phyloP scores from a whole-genome alignment of 495 filamentous ascomycete species.

The Lineolata rhizophorae region DNA sequence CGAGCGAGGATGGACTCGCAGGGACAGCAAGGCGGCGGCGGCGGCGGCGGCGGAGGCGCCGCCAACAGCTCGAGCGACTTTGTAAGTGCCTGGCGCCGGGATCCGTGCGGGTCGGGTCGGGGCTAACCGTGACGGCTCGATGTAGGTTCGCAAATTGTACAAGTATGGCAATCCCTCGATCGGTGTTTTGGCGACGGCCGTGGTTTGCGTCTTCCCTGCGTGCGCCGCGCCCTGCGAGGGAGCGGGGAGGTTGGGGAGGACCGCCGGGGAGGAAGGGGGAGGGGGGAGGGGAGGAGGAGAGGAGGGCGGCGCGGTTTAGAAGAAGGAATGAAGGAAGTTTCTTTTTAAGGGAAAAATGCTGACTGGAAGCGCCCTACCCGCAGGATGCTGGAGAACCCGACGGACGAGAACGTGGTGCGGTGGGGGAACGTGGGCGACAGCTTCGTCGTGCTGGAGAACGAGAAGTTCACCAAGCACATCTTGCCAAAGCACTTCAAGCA shows the following conservation, averaged over 20 bases:
- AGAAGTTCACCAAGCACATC: slow-evolving; percentile 95
- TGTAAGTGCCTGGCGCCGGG: slow-evolving; percentile 37
- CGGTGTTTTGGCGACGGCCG: background rate
- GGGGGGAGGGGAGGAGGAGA: too few relatives aligned
- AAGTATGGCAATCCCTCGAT: slow-evolving; percentile 41
- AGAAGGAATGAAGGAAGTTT: too few relatives aligned
- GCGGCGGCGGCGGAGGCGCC: slow-evolving; percentile 18
- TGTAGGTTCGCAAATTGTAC: slow-evolving; percentile 91
- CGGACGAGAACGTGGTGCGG: slow-evolving; percentile 77
- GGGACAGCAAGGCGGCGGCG: too few relatives aligned
- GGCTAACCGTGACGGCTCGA: slow-evolving; percentile 3
- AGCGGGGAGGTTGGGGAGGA: too few relatives aligned
- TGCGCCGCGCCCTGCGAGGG: too few relatives aligned
- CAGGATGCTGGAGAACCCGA: slow-evolving; percentile 94
- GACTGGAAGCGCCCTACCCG: too few relatives aligned
- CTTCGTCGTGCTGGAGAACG: slow-evolving; percentile 96
- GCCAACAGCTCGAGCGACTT: slow-evolving; percentile 61
- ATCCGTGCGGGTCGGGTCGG: too few relatives aligned
- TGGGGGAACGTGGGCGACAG: slow-evolving; percentile 91
- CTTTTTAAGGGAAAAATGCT: too few relatives aligned
- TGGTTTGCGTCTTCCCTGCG: background rate
- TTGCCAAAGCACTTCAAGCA: slow-evolving; percentile 98
- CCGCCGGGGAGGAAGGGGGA: too few relatives aligned
- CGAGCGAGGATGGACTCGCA: too few relatives aligned
- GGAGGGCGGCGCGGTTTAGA: too few relatives aligned